Evolutionary conservation across 1,284 basidiomycete genomes (phyloP), one percentile per base, ranked within the genome.

Genomic region (Golubevia sp.): DNA sequence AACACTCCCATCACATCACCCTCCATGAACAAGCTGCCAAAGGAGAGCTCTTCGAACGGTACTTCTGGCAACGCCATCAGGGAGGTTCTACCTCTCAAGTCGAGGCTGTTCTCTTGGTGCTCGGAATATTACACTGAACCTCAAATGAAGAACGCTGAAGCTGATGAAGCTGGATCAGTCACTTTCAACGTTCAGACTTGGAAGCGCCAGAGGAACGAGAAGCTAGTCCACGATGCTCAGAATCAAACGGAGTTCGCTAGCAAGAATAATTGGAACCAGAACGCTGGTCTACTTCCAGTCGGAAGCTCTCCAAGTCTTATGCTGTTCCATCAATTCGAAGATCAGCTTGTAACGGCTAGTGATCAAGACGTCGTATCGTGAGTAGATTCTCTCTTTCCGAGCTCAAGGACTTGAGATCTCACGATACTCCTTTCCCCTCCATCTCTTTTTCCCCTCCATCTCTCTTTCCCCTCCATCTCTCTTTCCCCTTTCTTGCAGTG

Each of bases 71-170:
- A 48, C 48, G 18, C 44, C 30, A 57, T 48, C 68, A 85, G 85
- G 63, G 86, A 88, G 73, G 85, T 86, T 1, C 85, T 99, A 64
- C 96, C 96, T 0, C 85, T 99, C 73, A 94, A 93, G 85, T 94
- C 92, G 77, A 88, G 89, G 1, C 95, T 94, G 84, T 99, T 92
- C 81, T 94, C 97, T 78, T 98, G 94, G 93, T 94, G 93, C 66
- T 90, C 90, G 76, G 95, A 98, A 82, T 98, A 98, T 84, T 99
- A 97, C 86, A 94, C 92, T 68, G 95, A 98, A 84, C 94, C 96
- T 2, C 96, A 83, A 64, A 83, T 83, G 80, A 91, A 93, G 86
- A 92, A 94, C 88, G 90, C 92, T 20, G 96, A 99, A 83, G 90
- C 90, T 2, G 94, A 98, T 78, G 97, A 99, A 84, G 94, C 95